These are phyloP conservation scores for Fraxinus excelsior DNA, from an alignment of 257 asterid genomes.

Conservation along the genomic window DNA sequence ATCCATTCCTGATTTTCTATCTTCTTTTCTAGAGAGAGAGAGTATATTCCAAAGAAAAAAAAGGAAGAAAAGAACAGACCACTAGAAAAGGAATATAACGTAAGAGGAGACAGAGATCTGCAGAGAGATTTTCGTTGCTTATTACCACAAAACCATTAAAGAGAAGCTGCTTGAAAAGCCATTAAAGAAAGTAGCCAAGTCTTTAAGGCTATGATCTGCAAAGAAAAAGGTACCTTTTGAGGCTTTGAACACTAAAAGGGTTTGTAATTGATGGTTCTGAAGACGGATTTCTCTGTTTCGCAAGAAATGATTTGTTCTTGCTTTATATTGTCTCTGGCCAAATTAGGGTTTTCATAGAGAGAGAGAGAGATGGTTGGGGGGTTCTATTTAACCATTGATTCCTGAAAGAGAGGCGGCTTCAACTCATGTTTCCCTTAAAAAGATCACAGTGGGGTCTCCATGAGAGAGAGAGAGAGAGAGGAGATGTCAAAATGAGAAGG, in stretches of 20 bases:
- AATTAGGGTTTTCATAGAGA: conserved; percentile 46
- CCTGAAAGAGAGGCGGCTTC: conserved; percentile 30
- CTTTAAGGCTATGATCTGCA: conserved; percentile 40
- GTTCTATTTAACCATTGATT: background rate
- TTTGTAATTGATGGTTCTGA: background rate
- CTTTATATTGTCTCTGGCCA: conserved; percentile 1
- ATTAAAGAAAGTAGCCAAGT: conserved; percentile 25
- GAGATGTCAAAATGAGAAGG: conserved; percentile 15
- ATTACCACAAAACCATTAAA: conserved; percentile 32
- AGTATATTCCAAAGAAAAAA: background rate
- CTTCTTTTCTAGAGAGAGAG: conserved; percentile 8
- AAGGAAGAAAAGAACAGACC: background rate
- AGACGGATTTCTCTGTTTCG: background rate
- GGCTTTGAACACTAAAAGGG: conserved; percentile 12
- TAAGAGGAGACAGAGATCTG: conserved; percentile 40
- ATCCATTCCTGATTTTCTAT: conserved; percentile 39
- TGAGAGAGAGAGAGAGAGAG: conserved; percentile 19
- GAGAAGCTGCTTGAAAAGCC: conserved; percentile 6
- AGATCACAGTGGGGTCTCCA: conserved; percentile 67
- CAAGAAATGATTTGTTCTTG: background rate
- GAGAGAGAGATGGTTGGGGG: background rate
- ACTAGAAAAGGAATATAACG: conserved; percentile 24
- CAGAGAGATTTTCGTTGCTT: conserved; percentile 37
- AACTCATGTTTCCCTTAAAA: conserved; percentile 44
- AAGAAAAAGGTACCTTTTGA: conserved; percentile 9